Conservation (phyloP, 495 filamentous ascomycete species). For the Penicillium simplicissimum region DNA sequence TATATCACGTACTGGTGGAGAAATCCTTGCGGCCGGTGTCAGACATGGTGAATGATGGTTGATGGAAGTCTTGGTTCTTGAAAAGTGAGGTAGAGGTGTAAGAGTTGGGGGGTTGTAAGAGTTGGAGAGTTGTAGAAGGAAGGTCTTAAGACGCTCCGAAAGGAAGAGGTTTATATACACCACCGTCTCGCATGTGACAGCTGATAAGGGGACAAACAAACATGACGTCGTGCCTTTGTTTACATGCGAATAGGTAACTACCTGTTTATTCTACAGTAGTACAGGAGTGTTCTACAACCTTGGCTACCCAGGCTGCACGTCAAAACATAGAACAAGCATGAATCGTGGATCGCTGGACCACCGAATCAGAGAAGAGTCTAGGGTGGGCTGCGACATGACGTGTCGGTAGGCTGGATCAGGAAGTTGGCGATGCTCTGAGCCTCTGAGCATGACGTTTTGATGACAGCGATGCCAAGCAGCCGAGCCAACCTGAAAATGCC, state of each 20-base stretch:
- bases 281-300: neutral
- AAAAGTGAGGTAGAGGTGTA: slow-evolving; percentile 7
- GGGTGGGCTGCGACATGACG: neutral
- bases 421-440: neutral
- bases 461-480: neutral
- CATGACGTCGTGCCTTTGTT: slow-evolving; percentile 15
- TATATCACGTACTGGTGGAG: slow-evolving; percentile 49
- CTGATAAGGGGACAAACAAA: slow-evolving; percentile 8
- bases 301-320: neutral
- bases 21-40: slow-evolving; percentile 70
- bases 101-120: slow-evolving; percentile 3
- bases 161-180: slow-evolving; percentile 9
- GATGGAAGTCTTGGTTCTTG: slow-evolving; percentile 22
- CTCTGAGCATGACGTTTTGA: neutral
- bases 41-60: slow-evolving; percentile 58
- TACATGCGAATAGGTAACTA: slow-evolving; percentile 5
- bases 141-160: neutral
- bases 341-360: slow-evolving; percentile 1
- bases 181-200: slow-evolving; percentile 6
- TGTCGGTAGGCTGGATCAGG: neutral
- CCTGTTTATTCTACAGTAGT: neutral
- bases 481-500: neutral
- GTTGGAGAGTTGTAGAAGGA: slow-evolving; percentile 10
- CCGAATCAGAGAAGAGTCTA: neutral
- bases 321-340: neutral